Base-by-base conservation (phyloP, 129 eudicot genomes). In the Apium graveolens region DNA sequence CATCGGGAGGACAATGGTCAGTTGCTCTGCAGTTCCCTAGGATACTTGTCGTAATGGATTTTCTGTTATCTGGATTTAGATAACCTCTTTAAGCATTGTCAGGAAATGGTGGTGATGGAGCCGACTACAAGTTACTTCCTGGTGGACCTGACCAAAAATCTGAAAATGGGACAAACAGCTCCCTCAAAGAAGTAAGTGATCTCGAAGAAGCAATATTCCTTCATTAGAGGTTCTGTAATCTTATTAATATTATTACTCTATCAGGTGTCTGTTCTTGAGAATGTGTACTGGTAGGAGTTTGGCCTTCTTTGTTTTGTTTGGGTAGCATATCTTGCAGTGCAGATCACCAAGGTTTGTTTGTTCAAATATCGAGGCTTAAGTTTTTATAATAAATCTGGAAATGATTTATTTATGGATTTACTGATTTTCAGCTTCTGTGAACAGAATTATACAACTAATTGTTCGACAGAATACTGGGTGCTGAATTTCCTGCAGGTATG, bases 381-480 rank as follows among this genome's bases (percentile, higher is more conserved):
- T 34, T 69, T 35, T 69, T 27, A 62, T 4, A 27, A 46, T 46
- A 5, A 16, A 5, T 46, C 51, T 5, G 0, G 49, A 45, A 14
- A 45, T 45, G 18, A 45, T 45, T 45, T 45, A 45, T 45, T 45
- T 12, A 11, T 12, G 16, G 18, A 46, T 31, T 18, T 48, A 57
- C 45, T 71, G 49, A 31, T 57, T 79, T 76, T 35, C 27, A 20
- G 79, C 48, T 69, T 66, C 81, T 80, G 66, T 55, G 60, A 27
- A 81, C 93, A 93, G 98, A 86, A 86, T 42, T 74, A 93, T 74
- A 91, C 90, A 77, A 16, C 87, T 74, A 85, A 86, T 80, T 93
- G 97, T 82, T 84, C 98, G 75, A 35, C 79, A 57, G 60, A 53
- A 84, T 93, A 93, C 78, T 93, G 98, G 98, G 88, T 86, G 80